Evolutionary conservation across 768 basidiomycete species (phyloP).

Genomic region (Leucocoprinus leucothites): DNA sequence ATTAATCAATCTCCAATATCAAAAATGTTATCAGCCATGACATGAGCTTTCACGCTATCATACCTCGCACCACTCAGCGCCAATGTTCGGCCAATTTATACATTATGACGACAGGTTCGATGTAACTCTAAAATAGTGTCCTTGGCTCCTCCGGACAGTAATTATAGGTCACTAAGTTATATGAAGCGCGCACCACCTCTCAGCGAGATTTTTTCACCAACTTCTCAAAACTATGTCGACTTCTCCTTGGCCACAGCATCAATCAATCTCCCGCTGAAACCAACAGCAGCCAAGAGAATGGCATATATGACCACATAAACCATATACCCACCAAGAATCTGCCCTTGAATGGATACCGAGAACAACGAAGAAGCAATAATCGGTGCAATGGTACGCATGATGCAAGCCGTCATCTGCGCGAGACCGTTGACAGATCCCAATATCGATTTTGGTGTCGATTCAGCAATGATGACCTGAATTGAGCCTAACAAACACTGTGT

Average conservation of each 20-base stretch:
- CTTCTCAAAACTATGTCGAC: too few relatives aligned
- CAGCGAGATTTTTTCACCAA: too few relatives aligned
- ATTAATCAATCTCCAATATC: too few relatives aligned
- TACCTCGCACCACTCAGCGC: too few relatives aligned
- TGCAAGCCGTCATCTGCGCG: conserved; percentile 49
- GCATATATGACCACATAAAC: conserved; percentile 34
- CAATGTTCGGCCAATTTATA: too few relatives aligned
- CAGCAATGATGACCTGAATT: conserved; percentile 40
- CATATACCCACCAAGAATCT: conserved; percentile 43
- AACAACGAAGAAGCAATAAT: conserved; percentile 54
- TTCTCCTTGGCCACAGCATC: neutral
- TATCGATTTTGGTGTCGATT: conserved; percentile 33
- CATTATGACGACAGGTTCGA: too few relatives aligned
- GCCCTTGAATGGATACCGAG: conserved; percentile 43
- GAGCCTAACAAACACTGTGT: neutral
- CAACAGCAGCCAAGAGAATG: conserved; percentile 23
- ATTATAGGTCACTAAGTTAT: too few relatives aligned
- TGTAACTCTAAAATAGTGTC: too few relatives aligned
- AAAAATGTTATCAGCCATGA: too few relatives aligned
- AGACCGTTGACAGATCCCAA: conserved; percentile 55
- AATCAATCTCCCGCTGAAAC: neutral
- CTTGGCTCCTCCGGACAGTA: too few relatives aligned
- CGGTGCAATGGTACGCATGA: conserved; percentile 50
- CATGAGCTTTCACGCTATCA: too few relatives aligned
- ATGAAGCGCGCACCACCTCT: too few relatives aligned